Evolutionary conservation across 129 eudicot species (phyloP).

Genomic region (Lonicera japonica): DNA sequence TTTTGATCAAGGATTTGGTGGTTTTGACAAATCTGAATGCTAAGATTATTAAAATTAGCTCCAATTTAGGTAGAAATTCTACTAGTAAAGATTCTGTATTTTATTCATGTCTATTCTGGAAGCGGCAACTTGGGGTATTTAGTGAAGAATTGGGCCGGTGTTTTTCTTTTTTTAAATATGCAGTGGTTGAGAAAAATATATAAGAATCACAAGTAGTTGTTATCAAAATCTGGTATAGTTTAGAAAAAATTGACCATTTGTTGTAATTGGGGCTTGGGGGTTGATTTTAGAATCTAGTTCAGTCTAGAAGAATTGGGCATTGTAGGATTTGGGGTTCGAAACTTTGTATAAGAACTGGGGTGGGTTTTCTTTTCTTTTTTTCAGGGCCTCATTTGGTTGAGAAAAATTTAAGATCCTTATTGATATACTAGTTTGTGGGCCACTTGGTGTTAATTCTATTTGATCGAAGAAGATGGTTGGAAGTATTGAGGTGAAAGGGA

Average conservation of each 20-base stretch:
- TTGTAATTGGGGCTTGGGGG: too few relatives aligned
- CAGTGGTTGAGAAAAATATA: constrained; percentile 7
- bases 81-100: constrained; percentile 21
- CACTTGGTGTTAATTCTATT: not conserved
- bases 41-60: constrained; percentile 17
- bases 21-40: constrained; percentile 2
- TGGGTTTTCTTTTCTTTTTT: not conserved
- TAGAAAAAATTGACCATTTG: constrained; percentile 1
- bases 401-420: not conserved
- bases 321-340: constrained; percentile 4
- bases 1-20: not conserved
- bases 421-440: not conserved
- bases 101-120: too few relatives aligned
- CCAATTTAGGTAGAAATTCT: constrained; percentile 35
- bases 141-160: not conserved
- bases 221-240: constrained; percentile 10
- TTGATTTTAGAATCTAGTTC: too few relatives aligned
- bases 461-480: constrained; percentile 55
- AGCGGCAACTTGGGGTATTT: not conserved
- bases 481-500: constrained; percentile 40
- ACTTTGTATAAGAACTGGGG: constrained; percentile 4
- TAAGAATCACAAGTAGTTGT: not conserved
- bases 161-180: not conserved
- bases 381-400: not conserved
- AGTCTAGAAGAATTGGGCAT: not conserved